These are phyloP conservation scores for Sporothrix luriei DNA, from an alignment of 2,329 filamentous ascomycete genomes.

Conservation along the genomic window DNA sequence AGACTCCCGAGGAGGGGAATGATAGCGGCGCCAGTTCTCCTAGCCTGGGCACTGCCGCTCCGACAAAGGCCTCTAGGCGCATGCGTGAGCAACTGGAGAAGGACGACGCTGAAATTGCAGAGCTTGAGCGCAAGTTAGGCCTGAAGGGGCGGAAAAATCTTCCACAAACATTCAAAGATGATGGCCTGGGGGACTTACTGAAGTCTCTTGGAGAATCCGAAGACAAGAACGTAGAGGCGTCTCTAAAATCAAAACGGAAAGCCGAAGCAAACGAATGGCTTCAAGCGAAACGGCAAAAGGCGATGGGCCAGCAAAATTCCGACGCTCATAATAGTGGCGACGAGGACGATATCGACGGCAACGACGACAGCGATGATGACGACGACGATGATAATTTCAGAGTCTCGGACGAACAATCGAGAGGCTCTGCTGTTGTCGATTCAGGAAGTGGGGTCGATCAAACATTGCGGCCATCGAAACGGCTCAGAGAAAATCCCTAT, in stretches of 20 bases:
- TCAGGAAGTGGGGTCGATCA: neutral
- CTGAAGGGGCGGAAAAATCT: constrained; percentile 75
- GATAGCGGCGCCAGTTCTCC: constrained; percentile 37
- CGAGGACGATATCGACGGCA: constrained; percentile 36
- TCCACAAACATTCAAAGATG: constrained; percentile 73
- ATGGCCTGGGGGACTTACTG: constrained; percentile 77
- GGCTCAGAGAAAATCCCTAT: constrained; percentile 77
- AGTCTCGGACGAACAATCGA: constrained; percentile 31
- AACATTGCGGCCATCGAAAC: constrained; percentile 36
- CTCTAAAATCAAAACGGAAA: constrained; percentile 64
- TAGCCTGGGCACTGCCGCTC: neutral
- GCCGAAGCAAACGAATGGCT: constrained; percentile 63
- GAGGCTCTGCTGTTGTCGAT: constrained; percentile 36
- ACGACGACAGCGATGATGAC: constrained; percentile 39
- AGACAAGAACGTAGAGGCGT: constrained; percentile 51
- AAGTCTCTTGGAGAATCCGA: constrained; percentile 50
- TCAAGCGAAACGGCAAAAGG: constrained; percentile 59
- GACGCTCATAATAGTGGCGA: constrained; percentile 38
- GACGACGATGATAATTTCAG: constrained; percentile 39
- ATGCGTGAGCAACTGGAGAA: constrained; percentile 68
- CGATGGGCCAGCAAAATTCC: constrained; percentile 39
- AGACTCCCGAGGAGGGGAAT: constrained; percentile 33
- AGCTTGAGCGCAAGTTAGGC: constrained; percentile 83
- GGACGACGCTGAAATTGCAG: constrained; percentile 87
- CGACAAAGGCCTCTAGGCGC: constrained; percentile 40